Evolutionary conservation across 441 rosid genomes (phyloP), one percentile per base, ranked within the genome.

Genomic region (Adansonia grandidieri): DNA sequence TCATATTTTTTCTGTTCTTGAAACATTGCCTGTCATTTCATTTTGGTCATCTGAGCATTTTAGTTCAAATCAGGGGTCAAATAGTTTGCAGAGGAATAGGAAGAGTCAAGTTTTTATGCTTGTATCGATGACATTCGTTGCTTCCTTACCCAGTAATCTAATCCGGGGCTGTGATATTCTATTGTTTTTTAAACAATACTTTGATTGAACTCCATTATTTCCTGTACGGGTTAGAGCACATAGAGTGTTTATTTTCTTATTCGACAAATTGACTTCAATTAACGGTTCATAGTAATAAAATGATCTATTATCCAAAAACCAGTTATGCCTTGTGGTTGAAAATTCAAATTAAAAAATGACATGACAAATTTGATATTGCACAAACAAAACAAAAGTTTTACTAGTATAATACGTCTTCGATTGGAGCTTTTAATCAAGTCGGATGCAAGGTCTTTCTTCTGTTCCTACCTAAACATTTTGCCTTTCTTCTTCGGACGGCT

Each of bases 401-500:
- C 4, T 32, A 4, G 40, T 37, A 64, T 11, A 64, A 64, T 64
- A 13, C 3, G 15, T 37, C 69, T 64, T 15, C 22, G 69, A 42
- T 48, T 14, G 20, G 47, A 15, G 7, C 45, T 8, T 51, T 51
- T 50, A 4, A 71, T 28, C 61, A 51, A 48, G 73, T 45, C 58
- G 45, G 71, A 15, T 24, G 51, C 57, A 75, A 58, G 28, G 28
- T 51, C 72, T 58, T 32, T 56, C 48, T 44, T 68, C 53, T 57
- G 17, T 65, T 45, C 56, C 80, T 82, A 82, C 79, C 83, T 79
- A 40, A 82, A 85, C 77, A 80, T 87, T 84, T 82, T 93, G 9
- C 86, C 71, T 79, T 87, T 93, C 88, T 88, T 92, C 83, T 84
- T 86, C 81, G 76, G 67, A 64, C 80, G 84, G 24, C 81, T 83